Percentiles rank a stretch among this genome's conserved stretches.
These are phyloP conservation scores for Talaromyces marneffei DNA, from an alignment of 2,329 filamentous ascomycete genomes.

Conservation along the genomic window DNA sequence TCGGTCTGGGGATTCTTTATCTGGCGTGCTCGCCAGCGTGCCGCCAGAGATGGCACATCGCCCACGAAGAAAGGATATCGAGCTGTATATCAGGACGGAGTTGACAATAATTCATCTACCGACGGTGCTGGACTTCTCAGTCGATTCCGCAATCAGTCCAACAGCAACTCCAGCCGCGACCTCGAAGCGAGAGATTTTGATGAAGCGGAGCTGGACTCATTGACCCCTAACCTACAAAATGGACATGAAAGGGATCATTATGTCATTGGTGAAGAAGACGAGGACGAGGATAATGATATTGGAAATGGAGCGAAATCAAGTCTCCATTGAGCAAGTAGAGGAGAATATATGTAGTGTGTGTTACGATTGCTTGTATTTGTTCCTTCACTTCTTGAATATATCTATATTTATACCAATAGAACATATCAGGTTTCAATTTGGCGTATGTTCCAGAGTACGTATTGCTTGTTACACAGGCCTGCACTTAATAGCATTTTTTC, in stretches of 20 bases:
- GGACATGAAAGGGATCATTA: constrained; percentile 38
- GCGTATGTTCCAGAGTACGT: no score
- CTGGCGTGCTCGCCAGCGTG: constrained; percentile 50
- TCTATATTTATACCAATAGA: background rate
- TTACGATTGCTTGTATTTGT: background rate
- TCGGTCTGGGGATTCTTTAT: constrained; percentile 67
- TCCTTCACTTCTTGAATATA: background rate
- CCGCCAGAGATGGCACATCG: constrained; percentile 30
- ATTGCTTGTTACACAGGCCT: no score
- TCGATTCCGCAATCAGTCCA: constrained; percentile 44
- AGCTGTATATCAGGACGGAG: constrained; percentile 38
- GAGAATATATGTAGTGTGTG: background rate
- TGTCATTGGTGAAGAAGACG: constrained; percentile 46
- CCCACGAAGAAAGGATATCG: constrained; percentile 25
- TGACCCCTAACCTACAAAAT: constrained; percentile 13
- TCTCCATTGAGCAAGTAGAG: background rate
- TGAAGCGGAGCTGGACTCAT: constrained; percentile 52
- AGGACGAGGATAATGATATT: constrained; percentile 14
- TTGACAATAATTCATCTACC: constrained; percentile 15
- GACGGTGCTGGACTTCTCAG: constrained; percentile 38
- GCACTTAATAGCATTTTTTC: background rate
- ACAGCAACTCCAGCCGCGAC: constrained; percentile 35
- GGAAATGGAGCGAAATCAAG: background rate
- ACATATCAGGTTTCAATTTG: background rate
- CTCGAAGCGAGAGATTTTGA: constrained; percentile 59